Evolutionary conservation across 768 basidiomycete species (phyloP).

Genomic region (Pleurotus pulmonarius): DNA sequence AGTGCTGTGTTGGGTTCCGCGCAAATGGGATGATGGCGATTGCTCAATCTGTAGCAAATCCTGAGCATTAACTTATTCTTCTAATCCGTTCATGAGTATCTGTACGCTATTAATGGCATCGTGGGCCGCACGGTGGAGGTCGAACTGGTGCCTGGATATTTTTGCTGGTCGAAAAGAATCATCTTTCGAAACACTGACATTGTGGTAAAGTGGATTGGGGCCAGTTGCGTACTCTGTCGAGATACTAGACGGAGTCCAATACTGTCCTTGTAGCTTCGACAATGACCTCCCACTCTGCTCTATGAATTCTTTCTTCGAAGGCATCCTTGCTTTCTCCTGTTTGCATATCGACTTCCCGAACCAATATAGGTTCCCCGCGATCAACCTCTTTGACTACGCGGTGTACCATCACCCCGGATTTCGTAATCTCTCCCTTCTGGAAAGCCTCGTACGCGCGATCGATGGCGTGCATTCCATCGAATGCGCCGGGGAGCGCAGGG

Average conservation of each 20-base stretch:
- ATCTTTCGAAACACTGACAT: too few relatives aligned
- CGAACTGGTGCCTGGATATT: too few relatives aligned
- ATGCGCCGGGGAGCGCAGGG: slow-evolving; percentile 93
- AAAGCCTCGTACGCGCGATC: slow-evolving; percentile 88
- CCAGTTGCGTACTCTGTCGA: too few relatives aligned
- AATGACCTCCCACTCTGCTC: slow-evolving; percentile 85
- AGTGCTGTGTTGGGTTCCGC: slow-evolving; percentile 34
- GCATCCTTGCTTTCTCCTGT: slow-evolving; percentile 68
- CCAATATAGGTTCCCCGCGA: slow-evolving; percentile 82
- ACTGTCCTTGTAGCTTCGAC: slow-evolving; percentile 79
- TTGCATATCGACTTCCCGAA: slow-evolving; percentile 70
- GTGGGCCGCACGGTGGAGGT: too few relatives aligned
- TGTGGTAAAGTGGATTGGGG: too few relatives aligned
- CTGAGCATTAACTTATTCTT: too few relatives aligned
- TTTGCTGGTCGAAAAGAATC: too few relatives aligned
- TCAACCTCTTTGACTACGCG: slow-evolving; percentile 92
- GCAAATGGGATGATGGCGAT: slow-evolving; percentile 8
- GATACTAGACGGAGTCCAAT: slow-evolving; percentile 44
- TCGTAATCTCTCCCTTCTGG: slow-evolving; percentile 71
- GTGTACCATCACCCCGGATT: slow-evolving; percentile 65
- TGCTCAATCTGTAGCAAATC: background rate
- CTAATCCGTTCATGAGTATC: too few relatives aligned
- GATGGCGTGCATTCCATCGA: slow-evolving; percentile 92
- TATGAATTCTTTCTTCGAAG: slow-evolving; percentile 77
- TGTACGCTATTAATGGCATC: too few relatives aligned